These are phyloP conservation scores for Talaromyces funiculosus DNA, from an alignment of 2,329 filamentous ascomycete genomes.

Conservation along the genomic window DNA sequence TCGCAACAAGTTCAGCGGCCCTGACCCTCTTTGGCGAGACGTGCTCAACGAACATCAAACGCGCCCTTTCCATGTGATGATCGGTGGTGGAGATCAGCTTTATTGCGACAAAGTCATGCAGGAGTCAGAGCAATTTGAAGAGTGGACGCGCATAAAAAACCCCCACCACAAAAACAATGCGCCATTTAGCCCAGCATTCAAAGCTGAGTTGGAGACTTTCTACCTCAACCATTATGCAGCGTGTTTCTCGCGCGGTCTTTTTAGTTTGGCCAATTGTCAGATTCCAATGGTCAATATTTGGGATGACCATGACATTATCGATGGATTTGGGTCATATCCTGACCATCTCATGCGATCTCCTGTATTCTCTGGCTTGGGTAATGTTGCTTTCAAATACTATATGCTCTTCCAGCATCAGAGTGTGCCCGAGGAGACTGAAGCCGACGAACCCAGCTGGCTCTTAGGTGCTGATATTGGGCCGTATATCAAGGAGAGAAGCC, in stretches of 20 bases:
- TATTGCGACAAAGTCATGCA: conserved; percentile 84
- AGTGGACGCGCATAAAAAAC: conserved; percentile 80
- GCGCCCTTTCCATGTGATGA: conserved; percentile 94
- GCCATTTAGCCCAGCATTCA: conserved; percentile 74
- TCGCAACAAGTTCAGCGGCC: conserved; percentile 74
- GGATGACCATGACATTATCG: conserved; percentile 89
- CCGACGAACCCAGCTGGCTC: conserved; percentile 85
- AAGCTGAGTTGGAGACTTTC: conserved; percentile 79
- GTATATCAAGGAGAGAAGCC: conserved; percentile 81
- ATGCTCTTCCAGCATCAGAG: conserved; percentile 98
- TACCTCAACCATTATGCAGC: conserved; percentile 83
- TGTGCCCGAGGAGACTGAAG: conserved; percentile 70
- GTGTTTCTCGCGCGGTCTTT: conserved; percentile 96
- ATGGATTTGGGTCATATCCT: conserved; percentile 89
- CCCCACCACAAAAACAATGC: conserved; percentile 71
- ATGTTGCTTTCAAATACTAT: conserved; percentile 96
- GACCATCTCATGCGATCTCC: conserved; percentile 86
- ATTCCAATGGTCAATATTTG: conserved; percentile 99
- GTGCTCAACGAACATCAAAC: conserved; percentile 88
- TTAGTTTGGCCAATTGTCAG: conserved; percentile 84
- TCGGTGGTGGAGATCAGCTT: conserved; percentile 93
- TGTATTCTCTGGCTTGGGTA: conserved; percentile 74
- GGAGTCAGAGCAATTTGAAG: conserved; percentile 68
- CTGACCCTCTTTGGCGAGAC: conserved; percentile 95
- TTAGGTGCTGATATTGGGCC: conserved; percentile 74